These are phyloP conservation scores for Entomortierella parvispora DNA, from an alignment of 192 early-diverging fungal species.

Conservation along the genomic window DNA sequence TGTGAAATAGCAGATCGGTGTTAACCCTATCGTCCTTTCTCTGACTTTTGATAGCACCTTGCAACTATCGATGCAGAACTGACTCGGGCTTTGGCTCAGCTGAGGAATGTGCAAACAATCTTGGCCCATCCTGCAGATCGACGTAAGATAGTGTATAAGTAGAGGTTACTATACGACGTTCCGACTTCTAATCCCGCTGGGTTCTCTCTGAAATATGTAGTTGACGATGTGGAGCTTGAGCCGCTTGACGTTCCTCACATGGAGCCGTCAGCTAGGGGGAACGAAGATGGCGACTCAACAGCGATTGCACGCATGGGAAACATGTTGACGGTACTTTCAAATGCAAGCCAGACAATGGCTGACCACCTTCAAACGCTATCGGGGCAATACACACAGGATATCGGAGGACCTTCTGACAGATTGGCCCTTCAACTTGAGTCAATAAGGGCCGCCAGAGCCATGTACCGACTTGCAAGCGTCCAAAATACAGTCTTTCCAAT, in stretches of 20 bases:
- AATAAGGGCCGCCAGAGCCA: slow-evolving; percentile 37
- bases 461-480: slow-evolving; percentile 49
- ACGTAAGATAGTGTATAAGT: slow-evolving; percentile 12
- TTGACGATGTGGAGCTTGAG: slow-evolving; percentile 28
- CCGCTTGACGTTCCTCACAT: slow-evolving; percentile 31
- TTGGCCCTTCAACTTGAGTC: slow-evolving; percentile 20
- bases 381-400: slow-evolving; percentile 14
- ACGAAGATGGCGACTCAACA: slow-evolving; percentile 44
- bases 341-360: slow-evolving; percentile 37
- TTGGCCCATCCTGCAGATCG: slow-evolving; percentile 34
- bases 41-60: slow-evolving; percentile 24
- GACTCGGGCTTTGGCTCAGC: slow-evolving; percentile 32
- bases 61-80: slow-evolving; percentile 42
- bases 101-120: slow-evolving; percentile 45
- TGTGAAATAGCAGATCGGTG: slow-evolving; percentile 19
- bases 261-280: slow-evolving; percentile 18
- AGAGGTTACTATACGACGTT: not conserved
- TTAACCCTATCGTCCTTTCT: not conserved
- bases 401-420: slow-evolving; percentile 5
- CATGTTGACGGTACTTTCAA: slow-evolving; percentile 34
- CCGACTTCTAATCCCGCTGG: not conserved
- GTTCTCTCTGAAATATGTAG: slow-evolving; percentile 16
- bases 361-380: slow-evolving; percentile 30
- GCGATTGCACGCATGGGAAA: slow-evolving; percentile 30
- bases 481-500: slow-evolving; percentile 50